These are phyloP conservation scores for Phyllosticta paracitricarpa DNA, from an alignment of 2,329 filamentous ascomycete genomes.

Conservation along the genomic window DNA sequence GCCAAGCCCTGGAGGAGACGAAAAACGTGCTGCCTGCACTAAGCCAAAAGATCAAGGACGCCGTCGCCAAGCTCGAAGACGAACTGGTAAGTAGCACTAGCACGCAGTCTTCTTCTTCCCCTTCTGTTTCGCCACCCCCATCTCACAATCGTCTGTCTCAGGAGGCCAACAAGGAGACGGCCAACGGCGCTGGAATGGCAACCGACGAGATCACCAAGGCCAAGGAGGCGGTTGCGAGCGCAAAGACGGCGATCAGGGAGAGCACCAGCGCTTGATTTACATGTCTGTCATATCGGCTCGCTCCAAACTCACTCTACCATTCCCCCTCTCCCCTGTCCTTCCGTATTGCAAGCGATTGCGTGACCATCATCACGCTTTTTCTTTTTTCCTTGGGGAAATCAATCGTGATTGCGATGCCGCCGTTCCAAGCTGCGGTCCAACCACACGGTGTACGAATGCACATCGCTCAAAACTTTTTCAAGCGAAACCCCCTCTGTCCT, in stretches of 20 bases:
- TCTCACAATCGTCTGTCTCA: constrained; percentile 14
- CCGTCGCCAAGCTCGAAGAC: constrained; percentile 63
- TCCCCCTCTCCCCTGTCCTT: no score
- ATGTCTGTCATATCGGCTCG: background rate
- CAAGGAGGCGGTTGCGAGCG: constrained; percentile 31
- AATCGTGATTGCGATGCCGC: no score
- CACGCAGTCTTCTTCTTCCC: background rate
- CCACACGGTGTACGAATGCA: no score
- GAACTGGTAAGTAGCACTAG: constrained; percentile 47
- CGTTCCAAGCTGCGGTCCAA: no score
- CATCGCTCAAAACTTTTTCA: no score
- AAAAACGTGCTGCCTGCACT: constrained; percentile 69
- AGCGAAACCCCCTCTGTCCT: no score
- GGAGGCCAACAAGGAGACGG: constrained; percentile 33
- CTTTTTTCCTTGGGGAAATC: no score
- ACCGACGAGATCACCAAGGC: constrained; percentile 37
- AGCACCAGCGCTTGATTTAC: constrained; percentile 5
- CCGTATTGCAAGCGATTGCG: no score
- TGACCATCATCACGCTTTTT: no score
- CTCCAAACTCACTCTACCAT: background rate
- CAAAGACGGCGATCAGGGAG: constrained; percentile 31
- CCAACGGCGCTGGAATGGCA: constrained; percentile 11
- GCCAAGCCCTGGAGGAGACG: constrained; percentile 76
- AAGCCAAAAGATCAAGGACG: constrained; percentile 58
- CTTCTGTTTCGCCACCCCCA: no score